A percentile compares a stretch with the other conserved stretches of the same genome.
Evolutionary conservation across 2,329 filamentous ascomycete species (phyloP).

Genomic region (Diaporthe sp.): DNA sequence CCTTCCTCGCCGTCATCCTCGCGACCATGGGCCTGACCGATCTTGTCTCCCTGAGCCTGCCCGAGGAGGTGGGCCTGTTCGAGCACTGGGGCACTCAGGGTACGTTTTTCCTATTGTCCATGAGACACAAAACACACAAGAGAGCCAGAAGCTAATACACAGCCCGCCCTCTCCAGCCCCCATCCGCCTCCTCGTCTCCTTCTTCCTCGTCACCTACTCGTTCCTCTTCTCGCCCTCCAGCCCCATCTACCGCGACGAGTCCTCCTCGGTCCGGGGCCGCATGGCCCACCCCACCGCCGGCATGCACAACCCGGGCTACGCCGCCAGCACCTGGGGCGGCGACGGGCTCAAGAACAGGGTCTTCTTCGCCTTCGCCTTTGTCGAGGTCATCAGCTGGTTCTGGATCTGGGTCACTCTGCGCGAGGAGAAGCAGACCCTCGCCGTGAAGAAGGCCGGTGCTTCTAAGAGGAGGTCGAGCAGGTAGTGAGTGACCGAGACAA

Average conservation of each 20-base stretch:
- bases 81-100: conserved; percentile 78
- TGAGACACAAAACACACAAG: neutral
- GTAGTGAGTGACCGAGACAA: neutral
- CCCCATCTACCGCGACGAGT: conserved; percentile 60
- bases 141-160: conserved; percentile 45
- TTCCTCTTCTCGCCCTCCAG: conserved; percentile 71
- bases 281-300: conserved; percentile 53
- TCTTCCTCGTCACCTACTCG: conserved; percentile 73
- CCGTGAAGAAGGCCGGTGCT: conserved; percentile 46
- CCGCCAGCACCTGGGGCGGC: conserved; percentile 63
- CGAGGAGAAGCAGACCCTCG: conserved; percentile 70
- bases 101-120: conserved; percentile 48
- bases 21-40: conserved; percentile 73
- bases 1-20: conserved; percentile 79
- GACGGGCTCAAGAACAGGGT: conserved; percentile 86
- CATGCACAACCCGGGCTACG: conserved; percentile 53
- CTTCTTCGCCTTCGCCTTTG: conserved; percentile 86
- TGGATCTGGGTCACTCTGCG: conserved; percentile 83
- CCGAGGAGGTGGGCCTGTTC: conserved; percentile 74
- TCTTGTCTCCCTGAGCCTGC: conserved; percentile 75
- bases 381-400: conserved; percentile 89
- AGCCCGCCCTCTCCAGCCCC: conserved; percentile 60
- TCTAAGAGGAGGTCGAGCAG: conserved; percentile 26
- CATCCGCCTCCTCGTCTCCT: conserved; percentile 75
- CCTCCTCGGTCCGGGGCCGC: conserved; percentile 47